Conservation (phyloP, 2,329 filamentous ascomycete species). For the Acarospora socialis region DNA sequence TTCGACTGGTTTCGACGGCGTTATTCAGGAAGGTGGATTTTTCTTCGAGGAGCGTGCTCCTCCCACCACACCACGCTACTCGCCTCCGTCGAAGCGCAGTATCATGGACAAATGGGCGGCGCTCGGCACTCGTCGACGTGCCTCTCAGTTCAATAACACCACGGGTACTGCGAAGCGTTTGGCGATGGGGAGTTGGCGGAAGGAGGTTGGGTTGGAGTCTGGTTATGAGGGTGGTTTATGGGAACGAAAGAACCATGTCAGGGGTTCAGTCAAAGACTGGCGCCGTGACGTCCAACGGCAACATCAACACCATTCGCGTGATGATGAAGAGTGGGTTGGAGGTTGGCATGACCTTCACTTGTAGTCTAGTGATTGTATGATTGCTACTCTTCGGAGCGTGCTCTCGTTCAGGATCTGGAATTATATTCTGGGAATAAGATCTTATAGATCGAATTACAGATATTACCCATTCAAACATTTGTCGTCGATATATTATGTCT, state of each 20-base stretch:
- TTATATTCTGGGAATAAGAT: no score
- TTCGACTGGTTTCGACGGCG: conserved; percentile 43
- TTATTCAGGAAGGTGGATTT: conserved; percentile 54
- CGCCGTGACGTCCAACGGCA: conserved; percentile 25
- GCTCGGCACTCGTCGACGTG: conserved; percentile 70
- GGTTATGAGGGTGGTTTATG: no score
- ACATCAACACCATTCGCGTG: conserved; percentile 20
- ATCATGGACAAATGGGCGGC: conserved; percentile 74
- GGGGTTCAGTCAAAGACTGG: conserved; percentile 17
- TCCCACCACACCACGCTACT: conserved; percentile 38
- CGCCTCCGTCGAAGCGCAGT: conserved; percentile 51
- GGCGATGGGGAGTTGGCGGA: not conserved
- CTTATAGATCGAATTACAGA: no score
- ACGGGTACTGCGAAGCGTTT: conserved; percentile 22
- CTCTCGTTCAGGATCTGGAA: no score
- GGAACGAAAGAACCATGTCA: conserved; percentile 10
- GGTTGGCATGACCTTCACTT: conserved; percentile 64
- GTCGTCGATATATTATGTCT: no score
- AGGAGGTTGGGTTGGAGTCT: conserved; percentile 12
- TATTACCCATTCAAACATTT: no score
- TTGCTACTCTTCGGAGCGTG: no score
- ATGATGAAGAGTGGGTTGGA: conserved; percentile 72
- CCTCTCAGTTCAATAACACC: conserved; percentile 38
- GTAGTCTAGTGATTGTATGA: no score
- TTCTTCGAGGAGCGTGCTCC: conserved; percentile 53